A percentile compares a stretch with the other conserved stretches of the same genome.
phyloP scores from a whole-genome alignment of 306 rosid genomes.

The Cicer bijugum region DNA sequence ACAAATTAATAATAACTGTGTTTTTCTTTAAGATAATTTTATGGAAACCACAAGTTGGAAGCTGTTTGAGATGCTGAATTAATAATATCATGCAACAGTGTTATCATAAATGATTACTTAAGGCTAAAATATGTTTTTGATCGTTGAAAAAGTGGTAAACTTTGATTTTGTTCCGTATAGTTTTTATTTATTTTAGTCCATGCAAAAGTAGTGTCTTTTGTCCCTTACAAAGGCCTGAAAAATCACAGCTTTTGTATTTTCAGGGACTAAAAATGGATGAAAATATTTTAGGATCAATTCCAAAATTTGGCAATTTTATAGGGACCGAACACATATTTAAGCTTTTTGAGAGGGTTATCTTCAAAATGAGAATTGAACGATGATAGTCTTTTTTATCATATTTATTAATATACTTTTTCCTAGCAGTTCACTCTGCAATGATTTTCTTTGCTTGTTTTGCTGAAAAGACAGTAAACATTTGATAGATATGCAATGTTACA shows the following conservation, averaged over 20 bases:
- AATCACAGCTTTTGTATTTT: background rate
- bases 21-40: conserved; percentile 32
- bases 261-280: background rate
- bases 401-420: conserved; percentile 5
- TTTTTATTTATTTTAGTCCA: background rate
- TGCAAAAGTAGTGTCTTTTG: background rate
- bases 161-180: background rate
- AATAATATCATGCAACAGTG: conserved; percentile 17
- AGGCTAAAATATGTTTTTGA: conserved; percentile 2
- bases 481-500: conserved; percentile 12
- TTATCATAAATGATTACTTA: conserved; percentile 21
- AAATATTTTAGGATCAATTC: background rate
- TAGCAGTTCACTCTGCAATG: conserved; percentile 20
- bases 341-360: conserved; percentile 28
- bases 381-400: background rate
- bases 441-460: conserved; percentile 38
- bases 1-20: conserved; percentile 1
- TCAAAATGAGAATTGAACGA: background rate
- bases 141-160: background rate
- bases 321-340: background rate
- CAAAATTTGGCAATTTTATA: background rate
- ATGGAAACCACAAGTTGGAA: conserved; percentile 22
- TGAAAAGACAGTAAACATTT: conserved; percentile 19
- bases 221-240: background rate
- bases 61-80: conserved; percentile 13